Evolutionary conservation across 1,284 basidiomycete genomes (phyloP).

Genomic region (Coniferiporia sulphurascens): DNA sequence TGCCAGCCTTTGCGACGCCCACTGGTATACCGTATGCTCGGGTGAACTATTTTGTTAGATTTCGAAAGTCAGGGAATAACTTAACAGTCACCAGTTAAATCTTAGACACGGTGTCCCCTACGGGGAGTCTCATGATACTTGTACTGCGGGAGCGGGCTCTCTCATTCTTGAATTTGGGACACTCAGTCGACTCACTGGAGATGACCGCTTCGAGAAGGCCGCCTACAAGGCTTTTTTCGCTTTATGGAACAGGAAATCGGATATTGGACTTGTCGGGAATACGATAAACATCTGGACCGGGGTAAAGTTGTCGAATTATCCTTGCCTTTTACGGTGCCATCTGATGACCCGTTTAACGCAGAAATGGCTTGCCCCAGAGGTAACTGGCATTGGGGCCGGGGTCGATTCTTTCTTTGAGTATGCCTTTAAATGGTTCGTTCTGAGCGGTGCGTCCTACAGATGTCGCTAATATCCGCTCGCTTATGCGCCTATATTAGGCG

Average conservation of each 20-base stretch:
- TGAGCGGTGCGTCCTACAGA: slow-evolving; percentile 60
- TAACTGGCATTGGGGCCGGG: slow-evolving; percentile 84
- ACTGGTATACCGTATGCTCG: slow-evolving; percentile 89
- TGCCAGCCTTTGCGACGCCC: slow-evolving; percentile 85
- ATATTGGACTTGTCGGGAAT: slow-evolving; percentile 82
- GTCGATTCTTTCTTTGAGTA: slow-evolving; percentile 95
- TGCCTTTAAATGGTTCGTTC: slow-evolving; percentile 83
- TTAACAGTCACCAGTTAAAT: slow-evolving; percentile 51
- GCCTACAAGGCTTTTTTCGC: slow-evolving; percentile 86
- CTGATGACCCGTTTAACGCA: background rate
- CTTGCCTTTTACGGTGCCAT: background rate
- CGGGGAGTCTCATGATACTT: slow-evolving; percentile 74
- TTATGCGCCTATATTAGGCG: slow-evolving; percentile 47
- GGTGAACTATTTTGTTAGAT: slow-evolving; percentile 36
- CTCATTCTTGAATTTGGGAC: slow-evolving; percentile 91
- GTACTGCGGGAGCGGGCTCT: slow-evolving; percentile 88
- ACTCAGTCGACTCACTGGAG: slow-evolving; percentile 82
- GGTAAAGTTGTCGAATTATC: slow-evolving; percentile 39
- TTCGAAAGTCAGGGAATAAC: slow-evolving; percentile 13
- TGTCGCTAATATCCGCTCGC: background rate
- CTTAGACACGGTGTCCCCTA: slow-evolving; percentile 63
- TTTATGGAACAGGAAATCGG: slow-evolving; percentile 84
- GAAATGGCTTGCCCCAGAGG: slow-evolving; percentile 44
- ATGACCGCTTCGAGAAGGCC: slow-evolving; percentile 80
- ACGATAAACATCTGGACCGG: slow-evolving; percentile 78